Conservation (phyloP, 108 stramenopile genomes). For the Skeletonema marinoi region DNA sequence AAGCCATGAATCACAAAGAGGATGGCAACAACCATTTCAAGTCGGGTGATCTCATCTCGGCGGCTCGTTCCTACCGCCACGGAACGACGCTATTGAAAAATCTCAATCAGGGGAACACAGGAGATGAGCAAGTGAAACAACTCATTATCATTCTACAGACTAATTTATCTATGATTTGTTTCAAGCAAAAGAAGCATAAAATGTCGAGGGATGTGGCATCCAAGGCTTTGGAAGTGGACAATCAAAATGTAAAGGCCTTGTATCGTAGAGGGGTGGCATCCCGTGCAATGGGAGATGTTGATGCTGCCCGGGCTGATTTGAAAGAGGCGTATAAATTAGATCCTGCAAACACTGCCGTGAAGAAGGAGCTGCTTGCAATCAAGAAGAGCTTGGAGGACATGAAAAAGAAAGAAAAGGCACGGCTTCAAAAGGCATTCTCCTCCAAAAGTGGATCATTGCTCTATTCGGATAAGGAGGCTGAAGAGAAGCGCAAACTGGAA, state of each 20-base stretch:
- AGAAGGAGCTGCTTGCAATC: slow-evolving; percentile 64
- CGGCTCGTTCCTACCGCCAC: slow-evolving; percentile 73
- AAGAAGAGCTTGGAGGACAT: slow-evolving; percentile 59
- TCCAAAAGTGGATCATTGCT: slow-evolving; percentile 42
- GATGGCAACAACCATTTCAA: slow-evolving; percentile 80
- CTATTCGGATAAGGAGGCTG: slow-evolving; percentile 83
- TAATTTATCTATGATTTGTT: slow-evolving; percentile 81
- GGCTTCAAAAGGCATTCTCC: slow-evolving; percentile 76
- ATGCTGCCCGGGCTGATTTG: slow-evolving; percentile 64
- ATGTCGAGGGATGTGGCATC: slow-evolving; percentile 60
- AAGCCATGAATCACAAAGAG: slow-evolving; percentile 72
- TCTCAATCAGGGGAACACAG: slow-evolving; percentile 62
- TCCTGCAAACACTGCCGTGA: slow-evolving; percentile 60
- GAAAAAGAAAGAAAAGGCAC: slow-evolving; percentile 57
- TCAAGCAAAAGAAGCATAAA: slow-evolving; percentile 73
- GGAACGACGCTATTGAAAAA: slow-evolving; percentile 68
- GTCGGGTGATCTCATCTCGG: slow-evolving; percentile 57
- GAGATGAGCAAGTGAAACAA: slow-evolving; percentile 79
- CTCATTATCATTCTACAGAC: slow-evolving; percentile 69
- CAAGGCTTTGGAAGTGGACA: slow-evolving; percentile 74
- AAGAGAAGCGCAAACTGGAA: slow-evolving; percentile 55
- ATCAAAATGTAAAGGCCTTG: slow-evolving; percentile 80
- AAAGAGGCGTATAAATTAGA: slow-evolving; percentile 59
- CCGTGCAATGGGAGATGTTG: slow-evolving; percentile 59
- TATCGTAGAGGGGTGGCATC: slow-evolving; percentile 76